A percentile compares a stretch with the other conserved stretches of the same genome.
Evolutionary conservation across 163 green algal species (phyloP).

Genomic region (Picocystis sp.): DNA sequence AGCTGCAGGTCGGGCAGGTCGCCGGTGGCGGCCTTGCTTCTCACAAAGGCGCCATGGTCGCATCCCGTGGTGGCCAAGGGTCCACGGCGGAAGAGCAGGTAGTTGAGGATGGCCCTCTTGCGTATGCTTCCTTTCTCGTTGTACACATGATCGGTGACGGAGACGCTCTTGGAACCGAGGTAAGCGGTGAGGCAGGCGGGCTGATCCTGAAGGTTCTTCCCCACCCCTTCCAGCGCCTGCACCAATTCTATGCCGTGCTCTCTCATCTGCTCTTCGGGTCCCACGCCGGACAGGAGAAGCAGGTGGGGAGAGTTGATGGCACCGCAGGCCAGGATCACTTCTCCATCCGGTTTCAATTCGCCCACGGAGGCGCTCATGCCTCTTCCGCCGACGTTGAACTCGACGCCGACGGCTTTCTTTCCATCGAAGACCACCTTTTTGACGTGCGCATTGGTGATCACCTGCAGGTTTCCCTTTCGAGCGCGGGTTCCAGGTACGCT

Average conservation of each 20-base stretch:
- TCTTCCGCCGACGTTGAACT: constrained; percentile 14
- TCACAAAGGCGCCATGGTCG: constrained; percentile 69
- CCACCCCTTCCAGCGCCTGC: constrained; percentile 47
- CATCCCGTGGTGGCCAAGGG: constrained; percentile 66
- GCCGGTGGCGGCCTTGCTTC: constrained; percentile 15
- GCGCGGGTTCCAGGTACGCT: constrained; percentile 48
- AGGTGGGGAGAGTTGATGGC: constrained; percentile 66
- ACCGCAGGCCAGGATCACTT: constrained; percentile 64
- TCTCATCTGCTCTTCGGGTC: constrained; percentile 25
- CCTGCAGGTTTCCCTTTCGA: constrained; percentile 53
- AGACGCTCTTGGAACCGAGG: constrained; percentile 34
- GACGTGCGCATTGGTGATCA: constrained; percentile 20
- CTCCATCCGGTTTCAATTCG: constrained; percentile 42
- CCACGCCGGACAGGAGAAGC: constrained; percentile 63
- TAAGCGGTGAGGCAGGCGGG: constrained; percentile 43
- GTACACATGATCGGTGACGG: constrained; percentile 39
- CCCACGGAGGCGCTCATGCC: constrained; percentile 16
- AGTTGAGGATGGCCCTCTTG: constrained; percentile 34
- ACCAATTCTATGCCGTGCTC: constrained; percentile 36
- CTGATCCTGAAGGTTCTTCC: constrained; percentile 71
- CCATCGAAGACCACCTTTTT: constrained; percentile 23
- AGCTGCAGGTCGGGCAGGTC: constrained; percentile 65
- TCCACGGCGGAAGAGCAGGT: constrained; percentile 42
- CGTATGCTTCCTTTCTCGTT: constrained; percentile 31
- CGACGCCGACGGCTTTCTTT: constrained; percentile 21